phyloP scores from a whole-genome alignment of 2,329 filamentous ascomycete species.

The Trichoderma brevicompactum region DNA sequence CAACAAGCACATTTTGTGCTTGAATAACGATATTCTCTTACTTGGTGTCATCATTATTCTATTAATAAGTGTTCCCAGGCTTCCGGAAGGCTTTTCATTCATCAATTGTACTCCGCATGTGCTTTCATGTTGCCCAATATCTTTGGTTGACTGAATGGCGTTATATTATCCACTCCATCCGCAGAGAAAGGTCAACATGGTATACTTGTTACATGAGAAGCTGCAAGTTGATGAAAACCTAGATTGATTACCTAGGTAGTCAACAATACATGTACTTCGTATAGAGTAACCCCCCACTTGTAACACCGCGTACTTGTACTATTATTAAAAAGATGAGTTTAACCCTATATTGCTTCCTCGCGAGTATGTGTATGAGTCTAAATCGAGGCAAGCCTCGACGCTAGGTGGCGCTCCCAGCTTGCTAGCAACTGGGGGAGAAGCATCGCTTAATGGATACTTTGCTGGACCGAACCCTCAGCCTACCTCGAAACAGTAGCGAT shows the following conservation, averaged over 20 bases:
- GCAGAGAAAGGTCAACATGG: not conserved
- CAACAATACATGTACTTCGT: too few species aligned
- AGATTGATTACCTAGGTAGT: too few species aligned
- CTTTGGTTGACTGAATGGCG: not conserved
- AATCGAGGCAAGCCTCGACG: slow-evolving; percentile 12
- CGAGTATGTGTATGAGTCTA: not conserved
- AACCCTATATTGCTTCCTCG: not conserved
- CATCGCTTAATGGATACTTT: not conserved
- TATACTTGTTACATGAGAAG: not conserved
- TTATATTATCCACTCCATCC: not conserved
- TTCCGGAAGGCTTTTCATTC: not conserved
- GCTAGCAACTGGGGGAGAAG: not conserved
- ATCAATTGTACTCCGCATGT: too few species aligned
- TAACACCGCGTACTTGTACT: not conserved
- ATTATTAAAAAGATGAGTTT: not conserved
- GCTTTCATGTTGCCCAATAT: too few species aligned
- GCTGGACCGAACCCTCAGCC: not conserved
- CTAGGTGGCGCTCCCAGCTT: slow-evolving; percentile 4
- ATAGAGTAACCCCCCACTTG: not conserved
- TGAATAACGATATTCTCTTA: too few species aligned
- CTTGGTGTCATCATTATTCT: too few species aligned
- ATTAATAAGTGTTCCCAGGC: too few species aligned
- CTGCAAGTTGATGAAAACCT: not conserved
- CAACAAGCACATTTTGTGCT: not conserved
- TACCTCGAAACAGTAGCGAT: slow-evolving; percentile 4